Conservation (phyloP, 2,329 filamentous ascomycete genomes). For the Phyllosticta citribraziliensis region DNA sequence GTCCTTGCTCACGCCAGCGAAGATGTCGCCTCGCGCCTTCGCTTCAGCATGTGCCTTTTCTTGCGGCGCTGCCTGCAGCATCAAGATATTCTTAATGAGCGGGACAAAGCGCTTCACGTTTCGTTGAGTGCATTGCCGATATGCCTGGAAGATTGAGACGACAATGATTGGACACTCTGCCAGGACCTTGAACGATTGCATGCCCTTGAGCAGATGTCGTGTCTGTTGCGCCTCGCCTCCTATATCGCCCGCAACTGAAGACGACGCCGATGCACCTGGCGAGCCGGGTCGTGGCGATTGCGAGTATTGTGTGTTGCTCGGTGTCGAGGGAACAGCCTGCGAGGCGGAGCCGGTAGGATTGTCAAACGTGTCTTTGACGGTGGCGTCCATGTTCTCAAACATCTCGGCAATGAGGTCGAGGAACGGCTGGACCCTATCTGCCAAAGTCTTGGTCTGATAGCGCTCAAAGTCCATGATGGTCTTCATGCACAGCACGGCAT, state of each 20-base stretch:
- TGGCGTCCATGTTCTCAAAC: slow-evolving; percentile 88
- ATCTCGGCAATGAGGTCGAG: slow-evolving; percentile 87
- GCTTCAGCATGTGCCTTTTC: slow-evolving; percentile 85
- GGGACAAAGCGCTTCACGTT: slow-evolving; percentile 92
- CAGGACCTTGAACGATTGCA: slow-evolving; percentile 98
- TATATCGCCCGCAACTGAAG: slow-evolving; percentile 61
- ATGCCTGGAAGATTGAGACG: slow-evolving; percentile 93
- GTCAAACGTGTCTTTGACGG: slow-evolving; percentile 92
- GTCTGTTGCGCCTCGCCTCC: slow-evolving; percentile 73
- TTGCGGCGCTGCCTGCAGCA: slow-evolving; percentile 85
- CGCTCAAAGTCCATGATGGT: slow-evolving; percentile 95
- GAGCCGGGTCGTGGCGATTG: slow-evolving; percentile 86
- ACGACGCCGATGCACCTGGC: slow-evolving; percentile 72
- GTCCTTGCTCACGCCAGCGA: slow-evolving; percentile 84
- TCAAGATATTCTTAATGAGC: slow-evolving; percentile 80
- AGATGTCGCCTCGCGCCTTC: slow-evolving; percentile 65
- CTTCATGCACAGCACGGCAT: slow-evolving; percentile 96
- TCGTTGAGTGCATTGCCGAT: slow-evolving; percentile 64
- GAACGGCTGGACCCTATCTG: slow-evolving; percentile 79
- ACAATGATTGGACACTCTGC: slow-evolving; percentile 98
- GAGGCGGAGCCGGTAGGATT: slow-evolving; percentile 45
- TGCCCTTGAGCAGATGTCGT: slow-evolving; percentile 76
- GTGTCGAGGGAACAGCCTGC: slow-evolving; percentile 52
- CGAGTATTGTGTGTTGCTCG: slow-evolving; percentile 54
- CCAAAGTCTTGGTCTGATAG: slow-evolving; percentile 75